Conservation (phyloP, 2,329 filamentous ascomycete species). For the Fusarium concolor region DNA sequence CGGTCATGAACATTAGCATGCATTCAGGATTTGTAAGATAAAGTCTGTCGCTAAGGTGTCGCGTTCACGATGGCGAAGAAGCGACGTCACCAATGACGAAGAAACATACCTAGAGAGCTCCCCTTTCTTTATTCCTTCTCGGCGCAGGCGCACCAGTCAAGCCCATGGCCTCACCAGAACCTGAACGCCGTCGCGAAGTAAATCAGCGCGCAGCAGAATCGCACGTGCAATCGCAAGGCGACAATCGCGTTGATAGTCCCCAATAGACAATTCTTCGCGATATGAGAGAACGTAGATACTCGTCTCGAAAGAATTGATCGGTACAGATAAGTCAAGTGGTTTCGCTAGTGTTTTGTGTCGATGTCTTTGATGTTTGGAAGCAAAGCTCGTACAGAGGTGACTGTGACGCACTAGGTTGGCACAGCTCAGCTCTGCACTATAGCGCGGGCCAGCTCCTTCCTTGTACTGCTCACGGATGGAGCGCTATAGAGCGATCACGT, state of each 20-base stretch:
- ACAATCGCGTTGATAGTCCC: constrained; percentile 11
- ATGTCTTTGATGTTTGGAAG: constrained; percentile 27
- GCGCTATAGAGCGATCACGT: constrained; percentile 34
- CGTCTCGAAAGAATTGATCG: not conserved
- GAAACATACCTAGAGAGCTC: constrained; percentile 46
- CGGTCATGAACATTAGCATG: constrained; percentile 17
- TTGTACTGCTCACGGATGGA: constrained; percentile 42
- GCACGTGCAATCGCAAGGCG: constrained; percentile 27
- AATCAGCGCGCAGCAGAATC: constrained; percentile 18
- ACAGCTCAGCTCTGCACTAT: constrained; percentile 20
- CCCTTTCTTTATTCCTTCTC: constrained; percentile 49
- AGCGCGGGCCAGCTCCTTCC: constrained; percentile 31
- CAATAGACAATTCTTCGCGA: constrained; percentile 20
- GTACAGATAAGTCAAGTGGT: not conserved
- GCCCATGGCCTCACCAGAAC: constrained; percentile 51
- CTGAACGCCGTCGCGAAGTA: constrained; percentile 28
- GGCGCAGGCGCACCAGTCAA: constrained; percentile 46
- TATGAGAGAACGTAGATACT: not conserved
- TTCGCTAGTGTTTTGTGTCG: not conserved
- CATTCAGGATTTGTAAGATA: not conserved
- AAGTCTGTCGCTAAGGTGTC: not conserved
- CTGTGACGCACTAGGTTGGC: constrained; percentile 46
- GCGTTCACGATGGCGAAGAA: constrained; percentile 13
- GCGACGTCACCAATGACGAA: constrained; percentile 3
- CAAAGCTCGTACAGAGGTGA: constrained; percentile 42